Percentiles rank a stretch among this genome's conserved stretches.
Evolutionary conservation across 1,284 basidiomycete genomes (phyloP).

Genomic region (Naganishia sp.): DNA sequence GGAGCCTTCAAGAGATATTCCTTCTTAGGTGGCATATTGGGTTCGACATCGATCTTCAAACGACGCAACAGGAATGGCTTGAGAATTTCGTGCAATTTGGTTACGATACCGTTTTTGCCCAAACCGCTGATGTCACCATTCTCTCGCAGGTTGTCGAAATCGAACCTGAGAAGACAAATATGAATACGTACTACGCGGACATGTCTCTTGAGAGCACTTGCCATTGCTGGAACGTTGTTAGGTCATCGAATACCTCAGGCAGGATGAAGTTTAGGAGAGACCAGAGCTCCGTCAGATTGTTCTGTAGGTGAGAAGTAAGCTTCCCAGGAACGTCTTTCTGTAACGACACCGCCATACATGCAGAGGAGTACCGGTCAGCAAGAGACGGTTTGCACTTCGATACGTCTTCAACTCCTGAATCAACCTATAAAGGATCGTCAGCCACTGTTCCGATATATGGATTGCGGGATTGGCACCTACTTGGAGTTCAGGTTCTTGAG

Average conservation of each 20-base stretch:
- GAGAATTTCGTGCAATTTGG: slow-evolving; percentile 82
- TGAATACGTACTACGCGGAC: background rate
- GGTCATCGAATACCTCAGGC: slow-evolving; percentile 86
- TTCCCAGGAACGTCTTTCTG: background rate
- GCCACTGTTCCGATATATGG: background rate
- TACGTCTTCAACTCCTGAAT: slow-evolving; percentile 90
- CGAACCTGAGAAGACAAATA: slow-evolving; percentile 61
- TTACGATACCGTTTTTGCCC: slow-evolving; percentile 63
- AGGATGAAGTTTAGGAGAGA: slow-evolving; percentile 91
- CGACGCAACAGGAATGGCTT: slow-evolving; percentile 93
- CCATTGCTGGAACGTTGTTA: slow-evolving; percentile 89
- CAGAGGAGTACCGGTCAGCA: slow-evolving; percentile 89
- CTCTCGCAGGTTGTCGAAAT: slow-evolving; percentile 45
- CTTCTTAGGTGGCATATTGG: slow-evolving; percentile 76
- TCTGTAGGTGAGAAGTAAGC: slow-evolving; percentile 57
- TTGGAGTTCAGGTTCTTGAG: slow-evolving; percentile 90
- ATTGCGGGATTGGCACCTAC: slow-evolving; percentile 40
- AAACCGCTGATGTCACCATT: slow-evolving; percentile 49
- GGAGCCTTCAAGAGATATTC: slow-evolving; percentile 94
- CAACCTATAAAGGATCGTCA: slow-evolving; percentile 55
- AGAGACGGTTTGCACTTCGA: slow-evolving; percentile 79
- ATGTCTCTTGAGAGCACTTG: slow-evolving; percentile 51
- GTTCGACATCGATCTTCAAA: slow-evolving; percentile 87
- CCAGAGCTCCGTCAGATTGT: slow-evolving; percentile 93
- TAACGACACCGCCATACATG: slow-evolving; percentile 60